A percentile compares a stretch with the other conserved stretches of the same genome.
Evolutionary conservation across 768 basidiomycete species (phyloP).

Genomic region (Lentinula guzmanii): DNA sequence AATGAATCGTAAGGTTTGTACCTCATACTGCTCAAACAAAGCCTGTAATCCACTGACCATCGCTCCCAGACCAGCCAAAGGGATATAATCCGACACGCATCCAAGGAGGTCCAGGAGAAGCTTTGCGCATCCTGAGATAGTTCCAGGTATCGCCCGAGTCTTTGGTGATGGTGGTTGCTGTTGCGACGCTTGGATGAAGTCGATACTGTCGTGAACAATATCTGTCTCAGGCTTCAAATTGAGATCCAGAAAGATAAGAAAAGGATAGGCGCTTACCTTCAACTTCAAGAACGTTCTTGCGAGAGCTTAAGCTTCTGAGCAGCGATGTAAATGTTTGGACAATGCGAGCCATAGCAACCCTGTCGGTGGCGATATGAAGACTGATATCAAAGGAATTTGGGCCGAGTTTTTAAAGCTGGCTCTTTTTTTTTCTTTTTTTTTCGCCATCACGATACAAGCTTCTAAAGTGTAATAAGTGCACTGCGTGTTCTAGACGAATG

Average conservation of each 20-base stretch:
- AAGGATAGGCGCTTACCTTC: neutral
- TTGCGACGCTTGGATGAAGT: neutral
- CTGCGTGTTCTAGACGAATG: no score
- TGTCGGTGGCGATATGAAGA: neutral
- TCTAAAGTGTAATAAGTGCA: no score
- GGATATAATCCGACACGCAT: neutral
- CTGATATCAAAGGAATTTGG: no score
- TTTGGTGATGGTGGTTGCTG: neutral
- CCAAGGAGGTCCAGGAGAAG: neutral
- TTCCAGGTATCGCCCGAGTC: neutral
- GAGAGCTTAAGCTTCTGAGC: neutral
- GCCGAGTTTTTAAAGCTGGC: no score
- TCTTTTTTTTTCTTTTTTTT: no score
- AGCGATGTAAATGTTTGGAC: neutral
- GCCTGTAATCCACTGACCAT: neutral
- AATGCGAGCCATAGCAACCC: neutral
- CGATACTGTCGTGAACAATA: neutral
- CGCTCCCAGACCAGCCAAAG: neutral
- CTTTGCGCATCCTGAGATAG: neutral
- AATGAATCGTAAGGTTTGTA: neutral
- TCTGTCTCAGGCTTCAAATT: neutral
- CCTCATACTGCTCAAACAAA: conserved; percentile 4
- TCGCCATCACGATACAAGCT: no score
- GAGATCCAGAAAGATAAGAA: no score
- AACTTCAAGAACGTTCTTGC: neutral